phyloP scores from a whole-genome alignment of 139 green algal species.

The Chlamydomonas urium region DNA sequence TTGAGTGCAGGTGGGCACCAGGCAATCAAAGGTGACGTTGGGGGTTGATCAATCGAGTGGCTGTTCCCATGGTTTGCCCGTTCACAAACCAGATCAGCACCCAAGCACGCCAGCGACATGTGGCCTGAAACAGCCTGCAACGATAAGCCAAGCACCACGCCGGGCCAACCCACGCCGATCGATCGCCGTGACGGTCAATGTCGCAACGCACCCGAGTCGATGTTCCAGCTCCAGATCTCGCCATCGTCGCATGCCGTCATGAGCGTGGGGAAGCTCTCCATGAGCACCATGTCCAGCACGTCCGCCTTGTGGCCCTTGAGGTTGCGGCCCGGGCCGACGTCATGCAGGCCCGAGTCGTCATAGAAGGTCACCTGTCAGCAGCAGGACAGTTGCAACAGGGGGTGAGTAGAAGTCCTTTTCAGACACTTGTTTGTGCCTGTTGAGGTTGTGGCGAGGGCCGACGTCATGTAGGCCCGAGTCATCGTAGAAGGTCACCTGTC shows the following conservation, averaged over 20 bases:
- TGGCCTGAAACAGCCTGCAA: too few relatives aligned
- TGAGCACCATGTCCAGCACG: constrained; percentile 45
- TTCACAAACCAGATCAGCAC: too few relatives aligned
- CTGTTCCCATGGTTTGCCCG: too few relatives aligned
- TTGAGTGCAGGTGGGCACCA: too few relatives aligned
- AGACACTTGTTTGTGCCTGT: constrained; percentile 39
- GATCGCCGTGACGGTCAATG: too few relatives aligned
- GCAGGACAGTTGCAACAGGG: too few relatives aligned
- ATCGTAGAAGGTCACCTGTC: constrained; percentile 53
- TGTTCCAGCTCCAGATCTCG: constrained; percentile 25
- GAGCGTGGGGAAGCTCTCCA: constrained; percentile 30
- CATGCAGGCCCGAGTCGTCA: constrained; percentile 36
- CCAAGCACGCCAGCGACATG: too few relatives aligned
- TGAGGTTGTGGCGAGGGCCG: constrained; percentile 24
- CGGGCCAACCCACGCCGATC: too few relatives aligned
- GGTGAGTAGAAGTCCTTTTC: too few relatives aligned
- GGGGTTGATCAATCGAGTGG: too few relatives aligned
- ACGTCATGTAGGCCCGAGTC: constrained; percentile 32
- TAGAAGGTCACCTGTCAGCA: constrained; percentile 46
- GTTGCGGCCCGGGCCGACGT: constrained; percentile 24
- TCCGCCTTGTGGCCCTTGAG: constrained; percentile 45
- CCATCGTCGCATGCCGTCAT: constrained; percentile 43
- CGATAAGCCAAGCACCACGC: too few relatives aligned
- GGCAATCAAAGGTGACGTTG: too few relatives aligned
- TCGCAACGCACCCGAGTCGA: constrained; percentile 4